These are phyloP conservation scores for Abrus pulchellus DNA, from an alignment of 306 rosid species.

Conservation along the genomic window DNA sequence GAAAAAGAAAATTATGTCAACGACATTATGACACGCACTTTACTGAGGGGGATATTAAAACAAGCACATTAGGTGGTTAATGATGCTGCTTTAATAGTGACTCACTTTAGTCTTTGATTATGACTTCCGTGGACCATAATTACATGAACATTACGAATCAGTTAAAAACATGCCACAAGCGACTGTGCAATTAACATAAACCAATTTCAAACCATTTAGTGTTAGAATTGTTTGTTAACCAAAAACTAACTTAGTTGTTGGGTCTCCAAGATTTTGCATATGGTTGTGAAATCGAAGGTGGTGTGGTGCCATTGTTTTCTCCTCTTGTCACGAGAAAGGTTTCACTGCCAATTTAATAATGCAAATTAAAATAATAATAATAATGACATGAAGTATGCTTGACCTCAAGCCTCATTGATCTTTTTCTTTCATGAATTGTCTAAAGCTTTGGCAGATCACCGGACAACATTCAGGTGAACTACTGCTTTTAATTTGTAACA, in stretches of 20 bases:
- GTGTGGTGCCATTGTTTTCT: slow-evolving; percentile 3
- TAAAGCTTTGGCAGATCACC: neutral
- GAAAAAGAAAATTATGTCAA: slow-evolving; percentile 22
- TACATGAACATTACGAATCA: neutral
- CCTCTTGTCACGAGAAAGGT: neutral
- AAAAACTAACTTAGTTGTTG: slow-evolving; percentile 37
- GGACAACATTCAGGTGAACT: slow-evolving; percentile 24
- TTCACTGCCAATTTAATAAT: slow-evolving; percentile 13
- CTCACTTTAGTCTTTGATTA: slow-evolving; percentile 52
- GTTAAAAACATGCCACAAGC: slow-evolving; percentile 6
- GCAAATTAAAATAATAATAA: neutral
- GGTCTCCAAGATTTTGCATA: neutral
- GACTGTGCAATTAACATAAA: slow-evolving; percentile 28
- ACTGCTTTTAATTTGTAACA: slow-evolving; percentile 36
- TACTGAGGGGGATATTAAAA: slow-evolving; percentile 18
- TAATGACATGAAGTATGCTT: neutral
- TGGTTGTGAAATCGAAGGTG: slow-evolving; percentile 27
- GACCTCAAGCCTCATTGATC: slow-evolving; percentile 18
- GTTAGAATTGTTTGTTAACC: slow-evolving; percentile 41
- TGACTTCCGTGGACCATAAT: slow-evolving; percentile 50
- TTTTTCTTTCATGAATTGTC: slow-evolving; percentile 19
- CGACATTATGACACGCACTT: slow-evolving; percentile 40
- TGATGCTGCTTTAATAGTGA: slow-evolving; percentile 51
- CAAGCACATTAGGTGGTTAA: slow-evolving; percentile 49
- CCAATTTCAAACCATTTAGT: slow-evolving; percentile 46